These are phyloP conservation scores for Rutidosis leptorrhynchoides DNA, from an alignment of 129 eudicot species.

Conservation along the genomic window DNA sequence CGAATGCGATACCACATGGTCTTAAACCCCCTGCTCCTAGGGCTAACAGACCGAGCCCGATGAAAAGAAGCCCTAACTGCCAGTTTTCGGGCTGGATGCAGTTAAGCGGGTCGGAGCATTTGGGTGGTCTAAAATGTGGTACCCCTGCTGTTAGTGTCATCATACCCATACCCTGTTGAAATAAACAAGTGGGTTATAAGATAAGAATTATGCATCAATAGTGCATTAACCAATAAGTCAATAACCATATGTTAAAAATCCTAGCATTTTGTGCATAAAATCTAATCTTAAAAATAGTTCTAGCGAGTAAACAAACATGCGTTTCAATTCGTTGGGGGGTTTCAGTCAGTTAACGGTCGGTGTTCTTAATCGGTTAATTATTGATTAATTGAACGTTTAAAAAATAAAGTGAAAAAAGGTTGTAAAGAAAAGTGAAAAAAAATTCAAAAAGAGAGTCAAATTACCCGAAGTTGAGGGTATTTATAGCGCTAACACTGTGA, in stretches of 20 bases:
- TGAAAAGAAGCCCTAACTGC: conserved; percentile 52
- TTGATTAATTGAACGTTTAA: too few species aligned
- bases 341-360: too few species aligned
- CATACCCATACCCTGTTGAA: conserved; percentile 53
- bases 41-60: conserved; percentile 45
- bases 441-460: too few species aligned
- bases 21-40: conserved; percentile 59
- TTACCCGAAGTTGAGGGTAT: too few species aligned
- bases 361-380: too few species aligned
- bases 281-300: too few species aligned
- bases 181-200: background rate
- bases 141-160: conserved; percentile 50
- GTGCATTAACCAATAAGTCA: background rate
- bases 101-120: conserved; percentile 28
- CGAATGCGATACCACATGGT: conserved; percentile 73
- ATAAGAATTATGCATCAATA: background rate
- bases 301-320: too few species aligned
- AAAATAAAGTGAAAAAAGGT: too few species aligned
- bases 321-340: too few species aligned
- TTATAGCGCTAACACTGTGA: too few species aligned
- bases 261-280: too few species aligned
- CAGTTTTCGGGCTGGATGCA: conserved; percentile 46
- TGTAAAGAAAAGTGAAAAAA: too few species aligned
- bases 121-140: conserved; percentile 48
- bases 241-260: background rate